Evolutionary conservation across 495 filamentous ascomycete species (phyloP), one percentile per base, ranked within the genome.

Genomic region (Annulohypoxylon moriforme): DNA sequence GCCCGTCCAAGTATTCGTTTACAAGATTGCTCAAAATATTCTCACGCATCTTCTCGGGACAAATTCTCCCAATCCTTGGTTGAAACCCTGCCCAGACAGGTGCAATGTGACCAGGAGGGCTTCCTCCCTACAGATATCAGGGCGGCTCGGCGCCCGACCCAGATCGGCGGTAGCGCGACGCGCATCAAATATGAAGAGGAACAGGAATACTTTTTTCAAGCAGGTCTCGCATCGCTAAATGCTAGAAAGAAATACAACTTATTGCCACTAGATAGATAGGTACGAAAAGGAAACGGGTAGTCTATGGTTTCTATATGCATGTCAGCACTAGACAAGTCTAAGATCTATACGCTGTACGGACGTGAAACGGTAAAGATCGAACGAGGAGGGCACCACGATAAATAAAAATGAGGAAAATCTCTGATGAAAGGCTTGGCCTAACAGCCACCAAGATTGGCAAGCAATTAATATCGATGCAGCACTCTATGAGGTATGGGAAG

Each of bases 351-450:
- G 13, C 31, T 29, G 20, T 33, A 34, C 16, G 13, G 14, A 46
- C 9, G 25, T 66, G 38, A 27, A 58, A 67, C 44, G 36, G 50
- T 22, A 14, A 38, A 36, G 13, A 67, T 59, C 53, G 52, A 22
- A 33, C 25, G 4, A 56, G 18, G 29, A 47, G n/a, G n/a, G 27
- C 50, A 36, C 50, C 50, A 24, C 50, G 36, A 52, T 36, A 25
- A 20, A 24, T 29, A 38, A 27, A 27, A 53, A 44, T 55, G 33
- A 44, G 6, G 5, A 49, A 49, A 31, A 33, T 22, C n/a, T 40
- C 31, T 27, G 1, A 29, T 29, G 22, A 31, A 8, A 55, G 24
- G 11, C 11, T 25, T 2, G 36, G 14, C 22, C 33, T n/a, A 24
- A 20, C 44, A 0, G 16, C 18, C n/a, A 22, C 44, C 44, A 50